Evolutionary conservation across 805 yeast genomes (phyloP), one percentile per base, ranked within the genome.

Genomic region (Myxozyma udenii): DNA sequence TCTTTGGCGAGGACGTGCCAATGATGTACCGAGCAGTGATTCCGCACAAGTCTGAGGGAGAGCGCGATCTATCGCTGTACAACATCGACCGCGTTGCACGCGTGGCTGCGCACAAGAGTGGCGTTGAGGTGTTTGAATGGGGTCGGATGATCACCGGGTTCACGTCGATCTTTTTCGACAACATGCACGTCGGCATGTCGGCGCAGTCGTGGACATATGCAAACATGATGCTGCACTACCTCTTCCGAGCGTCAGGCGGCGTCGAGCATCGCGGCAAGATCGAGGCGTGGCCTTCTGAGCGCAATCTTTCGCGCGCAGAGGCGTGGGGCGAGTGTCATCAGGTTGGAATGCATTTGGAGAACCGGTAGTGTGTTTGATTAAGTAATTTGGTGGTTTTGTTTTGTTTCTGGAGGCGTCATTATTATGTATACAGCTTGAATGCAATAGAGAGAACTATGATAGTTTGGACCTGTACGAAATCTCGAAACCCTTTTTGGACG

Each of bases 181-280:
- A 52, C 33, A 52, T 50, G 54, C 57, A 52, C 37, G 47, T 50
- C 7, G 42, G 32, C n/a, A 4, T 37, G 4, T 37, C 47, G 16
- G 30, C 57, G 9, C 50, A 41, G 14, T 28, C 41, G 6, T 44
- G 36, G 25, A 5, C 44, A 23, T 52, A 46, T 18, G 47, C 41
- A 2, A 40, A 54, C 32, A 54, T 54, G 58, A 26, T 54, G 47
- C 16, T 53, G 44, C 35, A 54, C 24, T 54, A 54, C 36, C 33
- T 53, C 14, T 53, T 53, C 41, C 28, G 58, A 14, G 57, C 55
- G 3, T 24, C 50, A 14, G 58, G 58, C 24, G 58, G 58, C 11
- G 46, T 38, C 4, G 49, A 53, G 28, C 33, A 41, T 9, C 28
- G 25, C 6, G 58, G 58, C 4, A 36, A 46, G 9, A 37, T 53